Conservation (phyloP, 192 early-diverging fungal genomes). For the Coemansia sp. region DNA sequence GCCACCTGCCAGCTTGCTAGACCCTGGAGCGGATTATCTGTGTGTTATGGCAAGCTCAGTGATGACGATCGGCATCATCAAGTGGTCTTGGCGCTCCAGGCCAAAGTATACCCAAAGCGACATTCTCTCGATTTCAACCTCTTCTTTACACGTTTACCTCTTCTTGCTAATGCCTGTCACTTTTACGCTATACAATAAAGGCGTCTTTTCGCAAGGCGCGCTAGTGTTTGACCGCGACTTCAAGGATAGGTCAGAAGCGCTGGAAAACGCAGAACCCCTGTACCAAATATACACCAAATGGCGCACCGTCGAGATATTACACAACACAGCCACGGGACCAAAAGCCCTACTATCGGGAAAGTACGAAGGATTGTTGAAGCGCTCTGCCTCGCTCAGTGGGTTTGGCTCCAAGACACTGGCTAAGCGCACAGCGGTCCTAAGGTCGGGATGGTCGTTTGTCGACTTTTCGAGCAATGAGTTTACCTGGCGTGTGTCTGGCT, state of each 20-base stretch:
- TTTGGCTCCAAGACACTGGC: conserved; percentile 3
- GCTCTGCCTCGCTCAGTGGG: conserved; percentile 4
- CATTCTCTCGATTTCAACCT: not conserved
- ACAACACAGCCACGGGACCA: not conserved
- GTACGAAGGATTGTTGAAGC: not conserved
- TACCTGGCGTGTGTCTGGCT: conserved; percentile 4
- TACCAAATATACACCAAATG: not conserved
- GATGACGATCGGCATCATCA: not conserved
- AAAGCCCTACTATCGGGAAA: conserved; percentile 1
- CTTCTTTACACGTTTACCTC: not conserved
- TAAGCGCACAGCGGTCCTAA: not conserved
- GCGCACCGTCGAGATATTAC: not conserved
- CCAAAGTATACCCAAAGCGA: not conserved
- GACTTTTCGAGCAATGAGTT: conserved; percentile 25
- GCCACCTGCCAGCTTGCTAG: not conserved
- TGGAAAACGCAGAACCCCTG: not conserved
- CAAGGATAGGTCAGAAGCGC: not conserved
- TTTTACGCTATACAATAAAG: conserved; percentile 1
- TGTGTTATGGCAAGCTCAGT: not conserved
- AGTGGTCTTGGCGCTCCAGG: not conserved
- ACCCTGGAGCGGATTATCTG: not conserved
- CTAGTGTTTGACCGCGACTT: not conserved
- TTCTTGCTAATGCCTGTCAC: not conserved
- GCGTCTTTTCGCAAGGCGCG: conserved; percentile 1
- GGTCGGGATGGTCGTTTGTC: conserved; percentile 20